These are phyloP conservation scores for Paecilomyces dactylethromorphus DNA, from an alignment of 2,329 filamentous ascomycete genomes.

Conservation along the genomic window DNA sequence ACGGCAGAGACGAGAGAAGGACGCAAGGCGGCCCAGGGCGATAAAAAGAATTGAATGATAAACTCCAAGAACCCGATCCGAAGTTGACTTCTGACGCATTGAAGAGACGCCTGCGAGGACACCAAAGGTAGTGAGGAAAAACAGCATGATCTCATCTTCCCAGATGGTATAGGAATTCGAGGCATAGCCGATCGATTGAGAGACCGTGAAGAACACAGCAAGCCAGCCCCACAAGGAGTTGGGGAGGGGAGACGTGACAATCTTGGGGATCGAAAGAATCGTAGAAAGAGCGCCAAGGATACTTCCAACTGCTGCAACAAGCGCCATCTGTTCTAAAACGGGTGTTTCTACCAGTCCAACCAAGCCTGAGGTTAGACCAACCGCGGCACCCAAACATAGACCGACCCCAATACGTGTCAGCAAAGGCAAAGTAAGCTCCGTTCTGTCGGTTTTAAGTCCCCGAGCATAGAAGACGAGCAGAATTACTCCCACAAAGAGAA, in stretches of 20 bases:
- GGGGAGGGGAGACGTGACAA: conserved; percentile 53
- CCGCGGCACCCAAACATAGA: conserved; percentile 35
- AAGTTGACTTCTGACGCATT: conserved; percentile 60
- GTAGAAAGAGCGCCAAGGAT: conserved; percentile 37
- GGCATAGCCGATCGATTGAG: conserved; percentile 87
- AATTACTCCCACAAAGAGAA: conserved; percentile 63
- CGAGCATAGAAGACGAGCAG: conserved; percentile 68
- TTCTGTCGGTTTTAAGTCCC: conserved; percentile 46
- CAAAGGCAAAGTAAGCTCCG: conserved; percentile 47
- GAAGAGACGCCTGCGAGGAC: conserved; percentile 67
- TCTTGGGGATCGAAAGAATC: conserved; percentile 31
- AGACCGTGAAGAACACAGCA: conserved; percentile 70
- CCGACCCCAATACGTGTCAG: conserved; percentile 47
- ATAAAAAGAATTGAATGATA: conserved; percentile 84
- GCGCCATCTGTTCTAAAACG: conserved; percentile 25
- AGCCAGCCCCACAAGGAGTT: conserved; percentile 85
- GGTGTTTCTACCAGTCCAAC: conserved; percentile 21
- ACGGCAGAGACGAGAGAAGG: conserved; percentile 84
- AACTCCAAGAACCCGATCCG: conserved; percentile 67
- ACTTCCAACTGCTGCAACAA: conserved; percentile 39
- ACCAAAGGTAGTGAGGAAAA: conserved; percentile 86
- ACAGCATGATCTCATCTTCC: conserved; percentile 91
- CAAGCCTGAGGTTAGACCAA: conserved; percentile 18
- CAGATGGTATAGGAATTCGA: conserved; percentile 98
- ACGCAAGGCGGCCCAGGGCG: conserved; percentile 69